phyloP scores from a whole-genome alignment of 495 filamentous ascomycete species.

The Aspergillus carlsbadensis region DNA sequence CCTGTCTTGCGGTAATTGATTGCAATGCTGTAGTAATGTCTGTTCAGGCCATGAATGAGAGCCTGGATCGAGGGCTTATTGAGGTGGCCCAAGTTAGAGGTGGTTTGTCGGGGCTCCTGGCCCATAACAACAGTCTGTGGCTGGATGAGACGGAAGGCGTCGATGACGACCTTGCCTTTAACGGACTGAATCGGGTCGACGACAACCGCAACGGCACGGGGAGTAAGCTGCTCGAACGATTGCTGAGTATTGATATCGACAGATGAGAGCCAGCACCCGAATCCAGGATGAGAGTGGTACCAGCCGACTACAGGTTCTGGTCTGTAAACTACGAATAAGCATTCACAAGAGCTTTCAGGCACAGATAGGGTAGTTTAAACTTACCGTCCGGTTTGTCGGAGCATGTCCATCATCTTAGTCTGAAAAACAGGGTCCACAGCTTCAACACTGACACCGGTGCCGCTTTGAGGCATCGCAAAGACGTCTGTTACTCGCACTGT shows the following conservation, averaged over 20 bases:
- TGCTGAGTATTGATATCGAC: slow-evolving; percentile 99
- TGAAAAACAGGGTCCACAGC: slow-evolving; percentile 98
- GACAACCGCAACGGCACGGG: slow-evolving; percentile 94
- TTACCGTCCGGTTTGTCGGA: slow-evolving; percentile 92
- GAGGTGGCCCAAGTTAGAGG: slow-evolving; percentile 93
- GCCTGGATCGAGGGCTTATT: slow-evolving; percentile 99
- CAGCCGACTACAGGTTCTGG: slow-evolving; percentile 97
- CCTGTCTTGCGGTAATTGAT: slow-evolving; percentile 98
- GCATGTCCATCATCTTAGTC: slow-evolving; percentile 99
- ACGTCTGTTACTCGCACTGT: slow-evolving; percentile 97
- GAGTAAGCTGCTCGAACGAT: slow-evolving; percentile 96
- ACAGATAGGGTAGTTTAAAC: slow-evolving; percentile 19
- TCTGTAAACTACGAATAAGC: slow-evolving; percentile 41
- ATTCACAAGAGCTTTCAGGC: not conserved
- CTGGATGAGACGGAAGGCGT: slow-evolving; percentile 98
- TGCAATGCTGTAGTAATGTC: slow-evolving; percentile 98
- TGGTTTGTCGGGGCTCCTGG: slow-evolving; percentile 97
- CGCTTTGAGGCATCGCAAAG: slow-evolving; percentile 99
- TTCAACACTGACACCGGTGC: slow-evolving; percentile 97
- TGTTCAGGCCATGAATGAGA: slow-evolving; percentile 96
- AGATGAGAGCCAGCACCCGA: slow-evolving; percentile 97
- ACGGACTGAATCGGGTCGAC: slow-evolving; percentile 99
- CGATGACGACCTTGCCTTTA: slow-evolving; percentile 98
- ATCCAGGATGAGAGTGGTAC: slow-evolving; percentile 99
- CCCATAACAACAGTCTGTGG: slow-evolving; percentile 98